A percentile compares a stretch with the other conserved stretches of the same genome.
Evolutionary conservation across 2,329 filamentous ascomycete genomes (phyloP).

Genomic region (Huntiella moniliformis): DNA sequence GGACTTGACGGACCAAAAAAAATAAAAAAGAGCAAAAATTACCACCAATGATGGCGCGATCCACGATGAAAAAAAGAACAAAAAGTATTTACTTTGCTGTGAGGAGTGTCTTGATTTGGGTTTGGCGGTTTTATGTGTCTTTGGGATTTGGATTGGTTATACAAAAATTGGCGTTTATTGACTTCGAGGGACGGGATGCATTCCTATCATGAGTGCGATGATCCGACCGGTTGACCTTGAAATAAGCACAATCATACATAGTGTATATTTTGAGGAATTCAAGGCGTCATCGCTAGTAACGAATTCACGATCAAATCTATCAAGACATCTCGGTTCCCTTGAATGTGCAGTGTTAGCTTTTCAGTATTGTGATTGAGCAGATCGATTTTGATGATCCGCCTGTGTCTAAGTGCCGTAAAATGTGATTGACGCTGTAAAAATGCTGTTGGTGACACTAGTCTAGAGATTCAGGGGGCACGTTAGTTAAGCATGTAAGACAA

Average conservation of each 20-base stretch:
- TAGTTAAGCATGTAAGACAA: too few species aligned
- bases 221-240: not conserved
- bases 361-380: too few species aligned
- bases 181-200: constrained; percentile 6
- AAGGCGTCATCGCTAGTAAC: constrained; percentile 1
- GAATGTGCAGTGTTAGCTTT: not conserved
- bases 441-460: too few species aligned
- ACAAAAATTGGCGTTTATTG: constrained; percentile 6
- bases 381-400: too few species aligned
- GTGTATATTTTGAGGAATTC: not conserved
- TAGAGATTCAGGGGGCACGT: too few species aligned
- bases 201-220: constrained; percentile 4
- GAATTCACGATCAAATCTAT: constrained; percentile 2
- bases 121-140: not conserved
- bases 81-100: not conserved
- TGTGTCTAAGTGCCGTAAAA: too few species aligned
- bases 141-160: constrained; percentile 1
- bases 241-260: too few species aligned
- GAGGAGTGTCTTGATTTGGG: not conserved
- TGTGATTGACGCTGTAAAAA: too few species aligned
- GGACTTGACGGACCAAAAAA: constrained; percentile 12
- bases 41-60: not conserved
- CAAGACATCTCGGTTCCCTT: constrained; percentile 3
- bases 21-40: constrained; percentile 13
- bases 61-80: not conserved